Evolutionary conservation across 768 basidiomycete species (phyloP), one percentile per base, ranked within the genome.

Genomic region (Vararia minispora): DNA sequence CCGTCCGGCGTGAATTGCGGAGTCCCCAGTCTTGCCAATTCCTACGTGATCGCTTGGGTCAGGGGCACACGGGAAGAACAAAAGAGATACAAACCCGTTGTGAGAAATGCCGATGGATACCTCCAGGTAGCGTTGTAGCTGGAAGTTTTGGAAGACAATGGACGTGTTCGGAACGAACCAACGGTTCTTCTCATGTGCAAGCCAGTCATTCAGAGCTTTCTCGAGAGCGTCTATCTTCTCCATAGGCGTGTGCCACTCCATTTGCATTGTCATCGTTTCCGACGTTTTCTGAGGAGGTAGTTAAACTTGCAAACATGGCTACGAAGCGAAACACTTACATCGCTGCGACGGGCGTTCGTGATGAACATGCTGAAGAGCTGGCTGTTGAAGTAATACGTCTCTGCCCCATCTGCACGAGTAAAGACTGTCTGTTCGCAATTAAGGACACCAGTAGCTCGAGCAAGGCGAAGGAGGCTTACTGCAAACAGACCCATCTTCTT

Each of bases 401-500:
- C 77, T 2, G 80, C 80, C 14, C 83, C 83, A 50, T 87, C 84
- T 12, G 66, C 52, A 23, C 84, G 76, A 24, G 71, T 56, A 49
- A 88, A 88, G 13, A 78, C 68, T 3, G 85, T 87, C 65, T 77
- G 37, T 16, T 16, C 9, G 34, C 24, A 8, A 42, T 26, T 18
- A 12, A 26, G 8, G 7, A 16, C 10, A 18, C 20, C 10, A 22
- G n/a, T 13, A 12, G 3, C 4, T 9, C 6, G 18, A n/a, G n/a
- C n/a, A n/a, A n/a, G n/a, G n/a, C n/a, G n/a, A n/a, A n/a, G n/a
- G 5, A 23, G 18, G 51, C 67, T 42, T 52, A 76, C 76, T 18
- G 82, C 81, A 50, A 87, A 85, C 23, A 88, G 58, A 2, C 79
- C 80, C 65, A 86, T 81, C 59, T 75, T 80, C 58, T 83, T 87